Percentiles rank a stretch among this genome's conserved stretches.
Conservation (phyloP, 2,329 filamentous ascomycete genomes). For the Sphaerulina populicola region DNA sequence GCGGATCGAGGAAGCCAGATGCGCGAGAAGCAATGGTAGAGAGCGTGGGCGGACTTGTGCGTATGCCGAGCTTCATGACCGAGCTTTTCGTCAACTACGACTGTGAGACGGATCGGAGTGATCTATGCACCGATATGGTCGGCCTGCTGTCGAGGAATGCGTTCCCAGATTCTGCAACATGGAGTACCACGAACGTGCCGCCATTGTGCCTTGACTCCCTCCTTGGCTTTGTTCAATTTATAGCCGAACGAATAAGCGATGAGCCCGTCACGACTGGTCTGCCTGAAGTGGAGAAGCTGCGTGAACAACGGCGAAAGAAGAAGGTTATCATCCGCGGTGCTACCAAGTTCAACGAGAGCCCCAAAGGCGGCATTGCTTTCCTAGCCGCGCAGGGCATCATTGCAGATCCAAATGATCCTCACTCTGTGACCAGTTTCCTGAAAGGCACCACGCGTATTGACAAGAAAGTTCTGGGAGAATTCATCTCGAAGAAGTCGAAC, state of each 20-base stretch:
- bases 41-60: slow-evolving; percentile 79
- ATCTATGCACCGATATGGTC: slow-evolving; percentile 92
- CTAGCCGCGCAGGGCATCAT: slow-evolving; percentile 82
- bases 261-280: slow-evolving; percentile 55
- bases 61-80: slow-evolving; percentile 89
- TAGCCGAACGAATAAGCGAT: slow-evolving; percentile 76
- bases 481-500: slow-evolving; percentile 81
- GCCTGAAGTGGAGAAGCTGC: slow-evolving; percentile 56
- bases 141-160: slow-evolving; percentile 88
- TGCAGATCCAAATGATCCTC: slow-evolving; percentile 61
- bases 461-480: slow-evolving; percentile 86
- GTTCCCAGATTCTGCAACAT: slow-evolving; percentile 91
- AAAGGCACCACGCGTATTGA: slow-evolving; percentile 80
- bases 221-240: slow-evolving; percentile 81
- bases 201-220: slow-evolving; percentile 89
- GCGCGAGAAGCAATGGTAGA: slow-evolving; percentile 98
- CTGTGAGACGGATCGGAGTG: slow-evolving; percentile 81
- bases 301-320: slow-evolving; percentile 68
- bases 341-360: slow-evolving; percentile 88
- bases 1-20: slow-evolving; percentile 84
- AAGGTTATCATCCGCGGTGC: slow-evolving; percentile 81
- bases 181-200: slow-evolving; percentile 97
- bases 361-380: slow-evolving; percentile 79
- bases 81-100: slow-evolving; percentile 98
- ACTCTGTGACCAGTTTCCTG: slow-evolving; percentile 76